Base-by-base conservation (phyloP, 2,329 filamentous ascomycete species). In the Orbilia quercus region DNA sequence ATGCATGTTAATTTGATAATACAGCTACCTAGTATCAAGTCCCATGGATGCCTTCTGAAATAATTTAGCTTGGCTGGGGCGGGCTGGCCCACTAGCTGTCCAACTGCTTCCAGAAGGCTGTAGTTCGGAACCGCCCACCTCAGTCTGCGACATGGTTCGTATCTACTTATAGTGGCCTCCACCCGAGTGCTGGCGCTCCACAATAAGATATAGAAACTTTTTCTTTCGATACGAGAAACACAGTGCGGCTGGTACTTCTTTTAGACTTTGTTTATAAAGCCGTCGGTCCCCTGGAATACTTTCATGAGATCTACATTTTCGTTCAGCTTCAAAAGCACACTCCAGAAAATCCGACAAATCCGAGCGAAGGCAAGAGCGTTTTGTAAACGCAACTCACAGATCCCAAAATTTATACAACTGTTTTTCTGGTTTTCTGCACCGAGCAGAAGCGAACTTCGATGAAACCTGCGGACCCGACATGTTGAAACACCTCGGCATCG, bases 21-120 rank as follows among this genome's bases (percentile, higher is more conserved):
- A 40, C 54, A 48, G 69, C 54, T 73, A 73, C 69, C 69, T 73
- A 73, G 60, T 23, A 63, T 23, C n/a, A 12, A 20, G 38, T 40
- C 18, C 51, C 62, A 40, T 66, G 69, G 60, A 62, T 57, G 60
- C 60, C 60, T 73, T 63, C 44, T 64, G 50, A 58, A 65, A 60
- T 59, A 65, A 72, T 60, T 58, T 44, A 25, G 20, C 45, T 60
- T 54, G 40, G 60, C 60, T 14, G 14, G 50, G 60, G 20, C 44
- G 36, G 34, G 44, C 47, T 25, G 25, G 55, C 40, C 23, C 25
- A 18, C 25, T 12, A 47, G 44, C 54, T 51, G 31, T 11, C 66
- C 42, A 25, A 58, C 48, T 73, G 54, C 69, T 66, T 73, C 69
- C 44, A 73, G 69, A 73, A 66, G 69, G 53, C 58, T 58, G 42